Conservation (phyloP, 345 rosid genomes). For the Linum trigynum region DNA sequence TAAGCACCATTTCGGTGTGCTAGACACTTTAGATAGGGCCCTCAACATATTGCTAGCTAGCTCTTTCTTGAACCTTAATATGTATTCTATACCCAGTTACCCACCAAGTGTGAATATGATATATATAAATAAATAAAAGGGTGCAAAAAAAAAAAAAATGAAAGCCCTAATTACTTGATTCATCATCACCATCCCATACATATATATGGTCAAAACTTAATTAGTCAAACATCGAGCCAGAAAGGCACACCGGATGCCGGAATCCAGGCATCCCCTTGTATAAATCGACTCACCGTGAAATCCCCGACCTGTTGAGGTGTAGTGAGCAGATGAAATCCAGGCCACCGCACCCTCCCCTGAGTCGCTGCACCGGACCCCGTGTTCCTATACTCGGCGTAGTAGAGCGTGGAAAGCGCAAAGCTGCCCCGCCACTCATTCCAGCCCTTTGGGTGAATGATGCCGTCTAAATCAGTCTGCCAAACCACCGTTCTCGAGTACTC, state of each 20-base stretch:
- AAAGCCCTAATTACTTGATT: too few relatives aligned
- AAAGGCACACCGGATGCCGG: slow-evolving; percentile 55
- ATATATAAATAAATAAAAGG: too few relatives aligned
- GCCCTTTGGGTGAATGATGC: slow-evolving; percentile 47
- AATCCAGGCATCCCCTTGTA: slow-evolving; percentile 63
- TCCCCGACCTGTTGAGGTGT: slow-evolving; percentile 30
- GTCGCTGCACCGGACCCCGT: slow-evolving; percentile 38
- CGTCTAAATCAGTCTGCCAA: slow-evolving; percentile 27
- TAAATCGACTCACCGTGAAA: slow-evolving; percentile 34
- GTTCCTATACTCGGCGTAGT: slow-evolving; percentile 57
- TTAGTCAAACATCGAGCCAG: slow-evolving; percentile 22
- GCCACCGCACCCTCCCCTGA: slow-evolving; percentile 43
- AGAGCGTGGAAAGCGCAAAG: slow-evolving; percentile 46
- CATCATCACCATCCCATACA: too few relatives aligned
- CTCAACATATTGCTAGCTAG: too few relatives aligned
- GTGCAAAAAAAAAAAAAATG: too few relatives aligned
- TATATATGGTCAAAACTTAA: too few relatives aligned
- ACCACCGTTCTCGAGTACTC: slow-evolving; percentile 46
- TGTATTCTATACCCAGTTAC: too few relatives aligned
- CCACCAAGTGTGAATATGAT: too few relatives aligned
- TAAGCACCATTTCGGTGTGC: too few relatives aligned
- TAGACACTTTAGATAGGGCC: too few relatives aligned
- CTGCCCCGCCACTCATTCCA: slow-evolving; percentile 53
- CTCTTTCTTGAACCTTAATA: too few relatives aligned
- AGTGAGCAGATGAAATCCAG: slow-evolving; percentile 52